Evolutionary conservation across 2,329 filamentous ascomycete genomes (phyloP), one percentile per base, ranked within the genome.

Genomic region (Mollisia scopiformis): DNA sequence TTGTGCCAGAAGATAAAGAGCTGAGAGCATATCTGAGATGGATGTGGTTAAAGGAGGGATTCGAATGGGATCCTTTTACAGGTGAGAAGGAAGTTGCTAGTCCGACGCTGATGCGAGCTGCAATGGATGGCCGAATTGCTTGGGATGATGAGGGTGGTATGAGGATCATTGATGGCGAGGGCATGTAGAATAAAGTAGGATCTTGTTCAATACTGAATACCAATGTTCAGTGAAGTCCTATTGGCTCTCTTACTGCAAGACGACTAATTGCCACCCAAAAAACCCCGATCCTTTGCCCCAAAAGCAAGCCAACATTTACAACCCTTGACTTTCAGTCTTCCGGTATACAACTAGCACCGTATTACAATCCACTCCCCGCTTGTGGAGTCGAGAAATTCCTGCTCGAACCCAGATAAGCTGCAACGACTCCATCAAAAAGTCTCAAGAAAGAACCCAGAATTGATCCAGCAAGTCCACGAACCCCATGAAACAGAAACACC

Each of bases 31-130:
- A 88, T 76, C 75, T 97, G 70, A 83, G 89, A 39, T 97, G 93
- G 93, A 91, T 93, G 86, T 97, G 93, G 93, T 84, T 95, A 77
- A 86, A 88, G 49, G 91, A 96, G 69, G 92, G 92, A 0, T 94
- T 88, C 84, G 80, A 87, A 41, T 97, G 92, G 92, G 84, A 96
- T 76, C 86, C 87, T 1, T 74, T 78, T 28, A 93, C 89, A 0
- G 93, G 92, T 1, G 81, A 88, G 53, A 83, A 80, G 62, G 77
- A 78, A 27, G 75, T 82, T 27, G 78, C 90, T 8, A 71, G 78
- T 1, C 78, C 78, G 27, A 81, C 84, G 49, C 72, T 90, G 74
- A 77, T 82, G 67, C 75, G 72, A 54, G 85, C 84, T 31, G 87
- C 88, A 2, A 76, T 84, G 54, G 80, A 84, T 61, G 82, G 84